Conservation (phyloP, 2,329 filamentous ascomycete species). For the Alternaria sp. region DNA sequence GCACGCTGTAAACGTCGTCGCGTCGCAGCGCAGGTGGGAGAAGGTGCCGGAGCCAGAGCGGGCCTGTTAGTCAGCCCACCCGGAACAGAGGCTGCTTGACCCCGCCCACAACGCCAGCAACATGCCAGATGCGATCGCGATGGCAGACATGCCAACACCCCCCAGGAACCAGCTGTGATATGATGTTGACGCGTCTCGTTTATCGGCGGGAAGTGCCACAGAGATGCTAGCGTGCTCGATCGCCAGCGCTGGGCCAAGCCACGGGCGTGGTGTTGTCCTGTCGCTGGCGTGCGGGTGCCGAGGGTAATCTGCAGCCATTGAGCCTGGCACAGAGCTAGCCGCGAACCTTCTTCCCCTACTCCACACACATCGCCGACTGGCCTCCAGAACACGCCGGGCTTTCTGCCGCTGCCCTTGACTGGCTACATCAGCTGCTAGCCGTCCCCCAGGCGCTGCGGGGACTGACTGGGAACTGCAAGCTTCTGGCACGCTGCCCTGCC, state of each 20-base stretch:
- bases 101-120: background rate
- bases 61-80: background rate
- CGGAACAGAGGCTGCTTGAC: background rate
- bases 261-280: slow-evolving; percentile 10
- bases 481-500: slow-evolving; percentile 1
- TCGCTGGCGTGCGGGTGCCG: slow-evolving; percentile 3
- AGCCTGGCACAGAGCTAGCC: slow-evolving; percentile 17
- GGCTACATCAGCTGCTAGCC: background rate
- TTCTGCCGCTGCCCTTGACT: background rate
- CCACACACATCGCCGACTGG: slow-evolving; percentile 13
- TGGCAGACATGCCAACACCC: too few relatives aligned
- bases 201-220: slow-evolving; percentile 14
- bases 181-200: slow-evolving; percentile 7
- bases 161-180: background rate
- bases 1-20: slow-evolving; percentile 4
- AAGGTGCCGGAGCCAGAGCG: too few relatives aligned
- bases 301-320: slow-evolving; percentile 14
- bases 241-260: slow-evolving; percentile 8
- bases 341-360: slow-evolving; percentile 7
- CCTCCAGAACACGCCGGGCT: slow-evolving; percentile 1
- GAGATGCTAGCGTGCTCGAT: slow-evolving; percentile 14
- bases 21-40: background rate
- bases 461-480: slow-evolving; percentile 4
- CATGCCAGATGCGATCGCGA: background rate
- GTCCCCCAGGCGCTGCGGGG: background rate